Base-by-base conservation (phyloP, 306 rosid species). In the Urtica urens region DNA sequence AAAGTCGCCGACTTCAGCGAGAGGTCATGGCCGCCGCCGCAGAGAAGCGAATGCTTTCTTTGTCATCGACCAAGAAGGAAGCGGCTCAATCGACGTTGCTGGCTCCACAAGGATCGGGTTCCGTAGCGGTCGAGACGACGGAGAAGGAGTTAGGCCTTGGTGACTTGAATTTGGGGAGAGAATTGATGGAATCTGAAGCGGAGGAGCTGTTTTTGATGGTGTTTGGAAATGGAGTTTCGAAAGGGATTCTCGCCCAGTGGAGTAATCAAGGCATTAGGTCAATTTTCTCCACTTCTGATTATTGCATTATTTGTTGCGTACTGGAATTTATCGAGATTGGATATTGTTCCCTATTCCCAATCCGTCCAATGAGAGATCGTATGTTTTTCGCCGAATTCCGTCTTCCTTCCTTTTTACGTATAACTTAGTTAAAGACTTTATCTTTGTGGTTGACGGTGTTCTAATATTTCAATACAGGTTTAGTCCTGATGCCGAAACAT, bases 1-100 rank as follows among this genome's bases (percentile, higher is more conserved):
- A 69, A 72, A 76, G 47, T 20, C 79, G 85, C 30, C 70, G 82
- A 21, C 26, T 75, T 58, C 95, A 85, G 69, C 69, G 94, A 9
- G 97, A 90, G 63, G 93, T 81, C 35, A 84, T 74, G 95, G 97
- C 94, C 5, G 83, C 95, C 17, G 97, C 97, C 2, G 95, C 95
- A 1, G 97, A 90, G 77, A 90, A 79, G 85, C 68, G 97, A 49
- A 68, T 84, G 77, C 45, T 74, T 30, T 20, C 57, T 3, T n/a
- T 53, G 30, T 11, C 28, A 9, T 23, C 57, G 3, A n/a, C 51
- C 4, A 71, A 21, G 58, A 57, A 38, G 55, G 51, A 30, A 41
- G 43, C 70, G 2, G 51, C 75, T 12, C 15, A 35, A 16, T 17
- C 75, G 10, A 8, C 44, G n/a, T 12, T 4, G 56, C 71, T 1